Percentiles rank a stretch among this genome's conserved stretches.
Conservation (phyloP, 169 alveolate genomes). For the Plasmodium adleri region DNA sequence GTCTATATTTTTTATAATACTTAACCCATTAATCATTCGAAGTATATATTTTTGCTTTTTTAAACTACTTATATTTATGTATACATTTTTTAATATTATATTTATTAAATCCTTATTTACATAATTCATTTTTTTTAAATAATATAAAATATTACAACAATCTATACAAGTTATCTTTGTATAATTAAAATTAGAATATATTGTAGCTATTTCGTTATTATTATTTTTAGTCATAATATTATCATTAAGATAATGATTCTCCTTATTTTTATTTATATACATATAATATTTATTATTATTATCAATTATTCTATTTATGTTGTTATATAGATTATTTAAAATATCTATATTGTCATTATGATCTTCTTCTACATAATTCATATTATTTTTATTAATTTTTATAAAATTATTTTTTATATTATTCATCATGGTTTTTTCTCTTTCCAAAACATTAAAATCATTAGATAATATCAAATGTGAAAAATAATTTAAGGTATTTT, state of each 20-base stretch:
- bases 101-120: slow-evolving; percentile 36
- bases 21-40: slow-evolving; percentile 27
- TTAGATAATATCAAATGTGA: slow-evolving; percentile 21
- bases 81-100: slow-evolving; percentile 32
- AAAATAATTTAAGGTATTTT: slow-evolving; percentile 35
- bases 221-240: neutral
- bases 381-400: neutral
- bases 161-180: slow-evolving; percentile 26
- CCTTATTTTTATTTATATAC: neutral
- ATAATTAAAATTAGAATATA: neutral
- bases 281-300: neutral
- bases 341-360: slow-evolving; percentile 6
- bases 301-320: neutral
- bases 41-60: slow-evolving; percentile 27
- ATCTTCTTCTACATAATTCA: neutral
- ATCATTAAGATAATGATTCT: neutral
- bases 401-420: neutral
- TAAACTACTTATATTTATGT: slow-evolving; percentile 23
- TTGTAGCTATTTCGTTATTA: neutral
- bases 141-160: slow-evolving; percentile 47
- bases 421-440: slow-evolving; percentile 2
- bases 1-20: slow-evolving; percentile 45
- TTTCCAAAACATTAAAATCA: neutral
- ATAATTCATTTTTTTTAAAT: slow-evolving; percentile 31
- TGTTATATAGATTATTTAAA: neutral